These are phyloP conservation scores for Gleditsia sinensis DNA, from an alignment of 306 rosid species.

Conservation along the genomic window DNA sequence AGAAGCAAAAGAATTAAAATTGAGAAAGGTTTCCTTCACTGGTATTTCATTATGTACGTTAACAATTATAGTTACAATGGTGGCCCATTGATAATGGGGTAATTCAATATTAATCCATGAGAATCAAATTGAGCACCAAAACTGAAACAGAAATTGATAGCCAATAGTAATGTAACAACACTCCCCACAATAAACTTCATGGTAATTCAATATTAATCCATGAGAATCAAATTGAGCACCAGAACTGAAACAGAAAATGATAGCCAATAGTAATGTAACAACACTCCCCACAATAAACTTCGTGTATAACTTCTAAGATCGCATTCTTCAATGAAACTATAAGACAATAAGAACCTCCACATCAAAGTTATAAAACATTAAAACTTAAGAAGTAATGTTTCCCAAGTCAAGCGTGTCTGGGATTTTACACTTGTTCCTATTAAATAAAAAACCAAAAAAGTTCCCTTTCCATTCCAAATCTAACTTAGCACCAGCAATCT, in stretches of 20 bases:
- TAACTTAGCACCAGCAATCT: slow-evolving; percentile 15
- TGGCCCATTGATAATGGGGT: background rate
- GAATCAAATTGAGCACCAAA: background rate
- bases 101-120: background rate
- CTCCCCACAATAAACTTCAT: slow-evolving; percentile 4
- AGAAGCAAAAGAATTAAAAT: background rate
- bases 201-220: too few species aligned
- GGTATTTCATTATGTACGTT: background rate
- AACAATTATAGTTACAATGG: too few species aligned
- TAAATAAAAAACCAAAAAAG: slow-evolving; percentile 3
- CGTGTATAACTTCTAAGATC: background rate
- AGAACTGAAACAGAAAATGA: background rate
- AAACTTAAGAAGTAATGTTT: slow-evolving; percentile 2
- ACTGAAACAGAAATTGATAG: background rate
- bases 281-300: slow-evolving; percentile 4
- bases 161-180: background rate
- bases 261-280: background rate
- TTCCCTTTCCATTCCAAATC: background rate
- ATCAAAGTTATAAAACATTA: slow-evolving; percentile 7
- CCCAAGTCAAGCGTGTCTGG: background rate
- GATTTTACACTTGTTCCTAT: background rate
- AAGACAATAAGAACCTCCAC: slow-evolving; percentile 14
- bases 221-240: slow-evolving; percentile 3
- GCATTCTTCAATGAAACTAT: background rate
- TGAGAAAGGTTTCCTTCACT: background rate